A percentile compares a stretch with the other conserved stretches of the same genome.
Evolutionary conservation across 257 asterid genomes (phyloP).

Genomic region (Salvia hispanica): DNA sequence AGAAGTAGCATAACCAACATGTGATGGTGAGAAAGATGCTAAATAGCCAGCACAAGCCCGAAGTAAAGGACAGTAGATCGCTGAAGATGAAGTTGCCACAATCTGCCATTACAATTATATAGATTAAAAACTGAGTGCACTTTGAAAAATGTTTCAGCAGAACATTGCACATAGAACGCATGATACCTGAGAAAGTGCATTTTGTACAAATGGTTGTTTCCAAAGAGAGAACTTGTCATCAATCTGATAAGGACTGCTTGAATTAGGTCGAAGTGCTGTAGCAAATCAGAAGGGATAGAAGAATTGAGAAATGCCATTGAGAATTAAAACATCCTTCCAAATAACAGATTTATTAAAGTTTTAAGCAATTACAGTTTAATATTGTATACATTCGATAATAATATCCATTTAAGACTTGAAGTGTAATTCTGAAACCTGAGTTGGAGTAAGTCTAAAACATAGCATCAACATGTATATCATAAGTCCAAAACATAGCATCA

Average conservation of each 20-base stretch:
- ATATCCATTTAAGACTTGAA: background rate
- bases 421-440: conserved; percentile 12
- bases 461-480: background rate
- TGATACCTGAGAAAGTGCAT: conserved; percentile 80
- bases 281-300: conserved; percentile 36
- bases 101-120: conserved; percentile 62
- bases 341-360: background rate
- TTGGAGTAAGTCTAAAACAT: background rate
- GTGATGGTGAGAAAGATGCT: conserved; percentile 87
- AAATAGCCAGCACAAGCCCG: conserved; percentile 93
- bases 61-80: conserved; percentile 73
- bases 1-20: conserved; percentile 63
- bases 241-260: conserved; percentile 60
- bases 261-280: conserved; percentile 90
- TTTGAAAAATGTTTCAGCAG: conserved; percentile 24
- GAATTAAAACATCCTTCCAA: conserved; percentile 13
- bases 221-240: conserved; percentile 87
- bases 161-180: conserved; percentile 21
- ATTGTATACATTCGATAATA: conserved; percentile 19
- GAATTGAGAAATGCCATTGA: conserved; percentile 27
- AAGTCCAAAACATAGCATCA: background rate
- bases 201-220: conserved; percentile 81
- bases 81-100: conserved; percentile 79
- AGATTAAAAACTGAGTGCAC: conserved; percentile 26
- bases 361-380: conserved; percentile 15